Conservation (phyloP, 2,329 filamentous ascomycete genomes). For the Botryotinia convoluta region DNA sequence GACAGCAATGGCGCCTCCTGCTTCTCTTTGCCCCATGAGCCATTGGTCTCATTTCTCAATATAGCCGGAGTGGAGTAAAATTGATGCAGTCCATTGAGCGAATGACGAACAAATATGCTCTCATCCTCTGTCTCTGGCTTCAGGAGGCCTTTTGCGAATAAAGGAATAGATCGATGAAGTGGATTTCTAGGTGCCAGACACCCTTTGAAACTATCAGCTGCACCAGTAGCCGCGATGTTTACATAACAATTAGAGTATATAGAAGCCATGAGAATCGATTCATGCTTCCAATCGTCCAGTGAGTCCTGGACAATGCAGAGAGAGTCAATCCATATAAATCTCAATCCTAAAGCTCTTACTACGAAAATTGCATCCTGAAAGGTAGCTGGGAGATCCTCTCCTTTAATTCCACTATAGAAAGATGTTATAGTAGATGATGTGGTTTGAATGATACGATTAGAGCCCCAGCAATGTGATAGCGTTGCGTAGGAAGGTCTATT, state of each 20-base stretch:
- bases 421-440: not conserved
- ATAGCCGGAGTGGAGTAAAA: not conserved
- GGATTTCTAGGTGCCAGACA: not conserved
- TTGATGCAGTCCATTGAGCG: not conserved
- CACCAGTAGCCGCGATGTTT: not conserved
- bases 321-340: not conserved
- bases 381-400: not conserved
- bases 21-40: not conserved
- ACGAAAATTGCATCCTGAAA: not conserved
- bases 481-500: not conserved
- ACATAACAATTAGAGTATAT: not conserved
- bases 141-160: not conserved
- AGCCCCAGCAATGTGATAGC: not conserved
- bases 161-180: not conserved
- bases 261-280: not conserved
- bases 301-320: not conserved
- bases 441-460: not conserved
- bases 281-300: not conserved
- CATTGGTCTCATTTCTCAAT: not conserved
- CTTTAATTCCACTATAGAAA: too few relatives aligned
- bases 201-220: not conserved
- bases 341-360: not conserved
- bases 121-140: not conserved
- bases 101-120: not conserved
- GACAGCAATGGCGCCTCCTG: not conserved